A percentile compares a stretch with the other conserved stretches of the same genome.
These are phyloP conservation scores for Craspedostauros australis DNA, from an alignment of 108 stramenopile genomes.

Conservation along the genomic window DNA sequence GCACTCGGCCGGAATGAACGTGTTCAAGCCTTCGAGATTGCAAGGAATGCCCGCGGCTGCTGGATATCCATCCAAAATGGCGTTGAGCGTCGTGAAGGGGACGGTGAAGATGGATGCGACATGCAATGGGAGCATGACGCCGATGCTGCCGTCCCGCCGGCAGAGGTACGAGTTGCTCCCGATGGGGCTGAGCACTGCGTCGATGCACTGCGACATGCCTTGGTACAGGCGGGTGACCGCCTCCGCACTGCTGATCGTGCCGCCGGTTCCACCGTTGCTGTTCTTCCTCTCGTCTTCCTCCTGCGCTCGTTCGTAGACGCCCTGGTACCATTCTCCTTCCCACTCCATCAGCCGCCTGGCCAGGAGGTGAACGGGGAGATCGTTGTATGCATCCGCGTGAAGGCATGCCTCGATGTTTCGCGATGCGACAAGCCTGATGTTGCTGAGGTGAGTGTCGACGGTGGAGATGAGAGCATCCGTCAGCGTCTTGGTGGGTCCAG, in stretches of 20 bases:
- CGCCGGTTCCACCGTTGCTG: constrained; percentile 1
- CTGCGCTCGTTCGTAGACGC: constrained; percentile 30
- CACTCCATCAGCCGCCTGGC: constrained; percentile 48
- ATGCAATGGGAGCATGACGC: constrained; percentile 50
- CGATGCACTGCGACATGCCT: constrained; percentile 40
- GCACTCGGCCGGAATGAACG: constrained; percentile 36
- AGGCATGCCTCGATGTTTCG: constrained; percentile 30
- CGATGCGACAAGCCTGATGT: too few species aligned
- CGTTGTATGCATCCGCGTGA: constrained; percentile 19
- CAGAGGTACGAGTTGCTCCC: constrained; percentile 18
- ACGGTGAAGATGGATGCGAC: constrained; percentile 52
- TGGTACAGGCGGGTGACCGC: constrained; percentile 36
- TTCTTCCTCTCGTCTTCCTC: constrained; percentile 10
- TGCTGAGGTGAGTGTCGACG: too few species aligned
- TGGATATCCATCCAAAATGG: constrained; percentile 36
- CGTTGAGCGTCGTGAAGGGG: constrained; percentile 20
- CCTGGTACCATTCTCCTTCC: constrained; percentile 49
- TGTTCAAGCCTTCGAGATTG: constrained; percentile 24
- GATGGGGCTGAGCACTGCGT: constrained; percentile 39
- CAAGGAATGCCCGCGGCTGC: constrained; percentile 35
- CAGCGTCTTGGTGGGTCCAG: too few species aligned
- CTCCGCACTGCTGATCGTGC: not conserved
- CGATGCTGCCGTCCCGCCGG: constrained; percentile 32
- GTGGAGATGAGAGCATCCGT: too few species aligned
- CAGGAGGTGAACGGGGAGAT: constrained; percentile 51